Base-by-base conservation (phyloP, 208 protist species). In the Angomonas ambiguus region DNA sequence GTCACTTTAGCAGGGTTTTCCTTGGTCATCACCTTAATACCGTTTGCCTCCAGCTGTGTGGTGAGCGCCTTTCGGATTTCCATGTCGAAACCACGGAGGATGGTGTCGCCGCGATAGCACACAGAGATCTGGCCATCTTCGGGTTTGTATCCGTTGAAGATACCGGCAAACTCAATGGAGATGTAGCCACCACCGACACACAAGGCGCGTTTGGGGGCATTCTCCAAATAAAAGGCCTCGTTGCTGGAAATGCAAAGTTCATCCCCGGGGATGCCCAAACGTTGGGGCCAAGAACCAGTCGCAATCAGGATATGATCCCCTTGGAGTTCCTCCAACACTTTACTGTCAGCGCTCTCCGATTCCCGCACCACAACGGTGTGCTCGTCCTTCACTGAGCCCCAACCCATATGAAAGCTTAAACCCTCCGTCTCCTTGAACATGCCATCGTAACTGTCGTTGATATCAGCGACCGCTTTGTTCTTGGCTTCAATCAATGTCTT, bases 101-200 rank as follows among this genome's bases (percentile, higher is more conserved):
- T 88, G 20, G 81, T 30, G 20, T 93, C 81, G 24, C 72, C 56
- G 62, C 92, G 89, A 77, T 96, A 96, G 72, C 79, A 85, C 8
- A 95, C 31, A 16, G 82, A 83, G 30, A 93, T 83, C 62, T 94
- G 66, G 1, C 83, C 87, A 35, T 66, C 80, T 13, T 22, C 30
- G 6, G 84, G 78, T 72, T 91, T 91, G 79, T 95, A 96, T 13
- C 69, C 87, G 71, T 94, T 93, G 69, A 97, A 95, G 71, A 97
- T 95, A 69, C 87, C 88, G 27, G 90, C 90, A 60, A 97, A 95
- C 71, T 97, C 92, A 3, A 95, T 66, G 10, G 86, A 83, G 64
- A 97, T 96, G 80, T 94, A 97, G 55, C 92, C 92, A 59, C 89
- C 92, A 30, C 92, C 92, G 25, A 97, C 85, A 63, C 88, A 87